A percentile compares a stretch with the other conserved stretches of the same genome.
These are phyloP conservation scores for Elsinoe ampelina DNA, from an alignment of 2,329 filamentous ascomycete genomes.

Conservation along the genomic window DNA sequence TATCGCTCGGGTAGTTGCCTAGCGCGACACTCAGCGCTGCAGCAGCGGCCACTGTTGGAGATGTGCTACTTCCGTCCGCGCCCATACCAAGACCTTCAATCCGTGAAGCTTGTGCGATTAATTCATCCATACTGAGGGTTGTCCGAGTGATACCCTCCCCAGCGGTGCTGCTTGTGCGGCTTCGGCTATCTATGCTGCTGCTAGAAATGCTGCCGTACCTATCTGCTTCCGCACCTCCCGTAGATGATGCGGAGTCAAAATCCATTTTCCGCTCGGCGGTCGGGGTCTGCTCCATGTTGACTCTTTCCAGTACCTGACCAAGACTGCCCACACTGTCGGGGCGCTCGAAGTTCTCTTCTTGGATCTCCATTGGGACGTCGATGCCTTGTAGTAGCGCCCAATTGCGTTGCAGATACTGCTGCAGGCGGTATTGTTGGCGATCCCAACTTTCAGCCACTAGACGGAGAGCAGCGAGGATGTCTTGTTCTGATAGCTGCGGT, in stretches of 20 bases:
- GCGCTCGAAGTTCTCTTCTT: conserved; percentile 39
- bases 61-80: background rate
- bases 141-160: background rate
- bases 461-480: conserved; percentile 40
- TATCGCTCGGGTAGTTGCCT: background rate
- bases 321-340: conserved; percentile 33
- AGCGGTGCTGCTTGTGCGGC: background rate
- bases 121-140: conserved; percentile 9
- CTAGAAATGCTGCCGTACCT: background rate
- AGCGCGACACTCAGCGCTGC: conserved; percentile 7
- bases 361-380: conserved; percentile 34
- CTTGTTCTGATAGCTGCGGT: conserved; percentile 35
- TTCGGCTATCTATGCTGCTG: background rate
- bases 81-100: background rate
- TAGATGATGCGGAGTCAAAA: conserved; percentile 19
- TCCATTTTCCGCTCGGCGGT: conserved; percentile 32
- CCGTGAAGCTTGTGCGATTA: background rate
- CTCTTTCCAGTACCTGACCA: conserved; percentile 34
- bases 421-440: conserved; percentile 38
- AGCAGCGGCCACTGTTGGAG: background rate
- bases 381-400: conserved; percentile 37
- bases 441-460: conserved; percentile 43
- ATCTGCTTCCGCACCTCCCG: background rate
- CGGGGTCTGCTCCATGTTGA: conserved; percentile 38
- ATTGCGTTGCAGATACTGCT: conserved; percentile 40